phyloP scores from a whole-genome alignment of 1,284 basidiomycete species.

The Xanthoconium separans region DNA sequence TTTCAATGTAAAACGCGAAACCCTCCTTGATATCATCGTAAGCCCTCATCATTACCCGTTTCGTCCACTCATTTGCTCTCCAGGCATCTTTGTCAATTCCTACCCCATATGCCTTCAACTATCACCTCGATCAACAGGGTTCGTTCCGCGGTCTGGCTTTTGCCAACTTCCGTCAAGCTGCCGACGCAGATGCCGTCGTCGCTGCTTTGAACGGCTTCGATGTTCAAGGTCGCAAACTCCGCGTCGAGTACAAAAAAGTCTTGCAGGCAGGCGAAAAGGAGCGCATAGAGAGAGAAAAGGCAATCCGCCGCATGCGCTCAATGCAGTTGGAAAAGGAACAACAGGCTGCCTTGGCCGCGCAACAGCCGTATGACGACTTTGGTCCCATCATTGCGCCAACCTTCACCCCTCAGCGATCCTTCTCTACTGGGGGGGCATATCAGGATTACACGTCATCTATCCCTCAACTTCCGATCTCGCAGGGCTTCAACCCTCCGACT shows the following conservation, averaged over 20 bases:
- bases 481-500: constrained; percentile 50
- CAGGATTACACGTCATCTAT: constrained; percentile 61
- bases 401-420: constrained; percentile 61
- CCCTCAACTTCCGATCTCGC: constrained; percentile 58
- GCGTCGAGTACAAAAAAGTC: constrained; percentile 99
- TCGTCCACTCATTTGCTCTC: constrained; percentile 15
- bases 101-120: constrained; percentile 99
- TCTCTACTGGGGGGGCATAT: constrained; percentile 58
- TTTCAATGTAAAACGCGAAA: constrained; percentile 96
- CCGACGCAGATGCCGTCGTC: constrained; percentile 94
- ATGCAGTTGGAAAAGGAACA: constrained; percentile 90
- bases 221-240: constrained; percentile 96
- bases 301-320: constrained; percentile 95
- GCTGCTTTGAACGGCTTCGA: constrained; percentile 94
- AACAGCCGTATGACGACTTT: constrained; percentile 67
- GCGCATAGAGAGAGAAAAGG: constrained; percentile 98
- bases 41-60: constrained; percentile 34
- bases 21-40: constrained; percentile 94
- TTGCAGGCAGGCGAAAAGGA: constrained; percentile 99
- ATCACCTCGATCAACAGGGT: constrained; percentile 92
- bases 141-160: constrained; percentile 98
- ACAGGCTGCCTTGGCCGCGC: constrained; percentile 26
- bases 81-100: constrained; percentile 92
- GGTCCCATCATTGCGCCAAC: constrained; percentile 47
- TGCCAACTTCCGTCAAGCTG: constrained; percentile 93